Evolutionary conservation across 2,329 filamentous ascomycete genomes (phyloP).

Genomic region (Dothideomycetidae sp.): DNA sequence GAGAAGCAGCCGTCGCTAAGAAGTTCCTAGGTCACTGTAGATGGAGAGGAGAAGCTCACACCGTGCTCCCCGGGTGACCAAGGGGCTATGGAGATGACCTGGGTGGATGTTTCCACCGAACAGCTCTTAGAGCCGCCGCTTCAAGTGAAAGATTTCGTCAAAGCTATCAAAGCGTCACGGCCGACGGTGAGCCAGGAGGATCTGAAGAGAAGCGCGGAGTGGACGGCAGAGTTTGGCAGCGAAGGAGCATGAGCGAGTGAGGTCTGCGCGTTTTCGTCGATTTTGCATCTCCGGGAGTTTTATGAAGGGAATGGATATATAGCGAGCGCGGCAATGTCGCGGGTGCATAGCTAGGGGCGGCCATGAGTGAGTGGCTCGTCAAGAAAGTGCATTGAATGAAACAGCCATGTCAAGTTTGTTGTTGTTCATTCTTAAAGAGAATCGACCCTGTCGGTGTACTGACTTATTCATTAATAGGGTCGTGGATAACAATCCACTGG

Average conservation of each 20-base stretch:
- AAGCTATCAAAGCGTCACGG: slow-evolving; percentile 73
- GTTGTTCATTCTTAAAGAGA: too few relatives aligned
- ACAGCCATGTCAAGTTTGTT: too few relatives aligned
- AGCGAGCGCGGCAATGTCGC: too few relatives aligned
- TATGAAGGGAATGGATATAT: too few relatives aligned
- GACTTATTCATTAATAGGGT: too few relatives aligned
- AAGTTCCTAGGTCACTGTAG: slow-evolving; percentile 48
- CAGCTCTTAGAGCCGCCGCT: slow-evolving; percentile 76
- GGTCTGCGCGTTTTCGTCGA: too few relatives aligned
- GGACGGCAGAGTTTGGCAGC: slow-evolving; percentile 92
- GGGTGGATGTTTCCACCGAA: slow-evolving; percentile 74
- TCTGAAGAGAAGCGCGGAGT: slow-evolving; percentile 69
- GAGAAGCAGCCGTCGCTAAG: neutral
- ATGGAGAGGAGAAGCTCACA: slow-evolving; percentile 55
- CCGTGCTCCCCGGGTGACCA: slow-evolving; percentile 87
- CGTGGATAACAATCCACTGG: too few relatives aligned
- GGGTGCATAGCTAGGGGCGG: too few relatives aligned
- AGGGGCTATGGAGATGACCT: slow-evolving; percentile 82
- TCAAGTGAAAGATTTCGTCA: slow-evolving; percentile 80
- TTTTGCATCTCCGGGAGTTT: too few relatives aligned
- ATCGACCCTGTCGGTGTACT: too few relatives aligned
- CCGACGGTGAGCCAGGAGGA: slow-evolving; percentile 86
- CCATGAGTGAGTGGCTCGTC: too few relatives aligned
- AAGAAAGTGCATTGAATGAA: too few relatives aligned
- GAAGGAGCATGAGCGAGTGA: slow-evolving; percentile 63